phyloP scores from a whole-genome alignment of 192 early-diverging fungal species.

The Podila epigama region DNA sequence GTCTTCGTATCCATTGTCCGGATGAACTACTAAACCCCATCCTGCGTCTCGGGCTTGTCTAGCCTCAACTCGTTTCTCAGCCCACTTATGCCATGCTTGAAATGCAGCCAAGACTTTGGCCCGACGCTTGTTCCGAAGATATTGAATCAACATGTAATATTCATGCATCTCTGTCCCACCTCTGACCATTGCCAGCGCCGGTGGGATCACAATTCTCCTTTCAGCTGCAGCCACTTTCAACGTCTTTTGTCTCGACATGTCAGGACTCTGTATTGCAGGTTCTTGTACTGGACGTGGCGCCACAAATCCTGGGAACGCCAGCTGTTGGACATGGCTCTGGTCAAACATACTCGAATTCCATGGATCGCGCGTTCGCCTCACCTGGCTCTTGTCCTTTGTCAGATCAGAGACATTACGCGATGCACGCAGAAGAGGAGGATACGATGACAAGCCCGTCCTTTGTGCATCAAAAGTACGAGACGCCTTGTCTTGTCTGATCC shows the following conservation, averaged over 20 bases:
- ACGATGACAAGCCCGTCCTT: neutral
- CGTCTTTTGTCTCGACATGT: neutral
- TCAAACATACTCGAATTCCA: conserved; percentile 27
- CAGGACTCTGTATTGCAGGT: neutral
- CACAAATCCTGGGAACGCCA: conserved; percentile 10
- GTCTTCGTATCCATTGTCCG: neutral
- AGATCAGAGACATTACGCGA: too few species aligned
- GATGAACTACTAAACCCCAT: conserved; percentile 5
- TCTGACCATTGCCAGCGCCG: conserved; percentile 14
- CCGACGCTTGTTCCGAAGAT: neutral
- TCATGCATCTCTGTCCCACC: conserved; percentile 35
- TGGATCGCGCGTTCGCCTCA: neutral
- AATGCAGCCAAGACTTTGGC: conserved; percentile 3
- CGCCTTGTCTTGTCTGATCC: neutral
- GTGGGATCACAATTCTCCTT: conserved; percentile 6
- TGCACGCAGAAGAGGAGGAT: too few species aligned
- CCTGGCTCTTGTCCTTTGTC: too few species aligned
- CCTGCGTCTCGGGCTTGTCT: conserved; percentile 19
- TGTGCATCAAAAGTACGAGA: neutral
- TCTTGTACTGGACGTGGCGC: neutral
- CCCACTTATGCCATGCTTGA: conserved; percentile 13
- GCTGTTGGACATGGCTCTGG: conserved; percentile 5
- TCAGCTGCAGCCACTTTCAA: neutral
- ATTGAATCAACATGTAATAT: conserved; percentile 16
- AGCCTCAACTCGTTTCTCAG: neutral